phyloP scores from a whole-genome alignment of 305 asterid genomes.

The Euphrasia arctica region DNA sequence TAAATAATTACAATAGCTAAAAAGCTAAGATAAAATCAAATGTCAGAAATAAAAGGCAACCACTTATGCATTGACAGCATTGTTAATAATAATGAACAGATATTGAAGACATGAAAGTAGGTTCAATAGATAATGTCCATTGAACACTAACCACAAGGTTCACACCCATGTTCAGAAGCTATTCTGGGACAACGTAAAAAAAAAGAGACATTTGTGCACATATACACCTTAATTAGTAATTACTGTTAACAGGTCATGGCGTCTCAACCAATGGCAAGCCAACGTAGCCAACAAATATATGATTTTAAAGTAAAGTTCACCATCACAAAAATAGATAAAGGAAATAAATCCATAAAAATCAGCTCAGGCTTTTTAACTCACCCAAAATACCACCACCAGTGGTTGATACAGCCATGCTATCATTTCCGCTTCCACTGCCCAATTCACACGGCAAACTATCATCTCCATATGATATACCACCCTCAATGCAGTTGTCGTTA shows the following conservation, averaged over 20 bases:
- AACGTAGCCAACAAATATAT: neutral
- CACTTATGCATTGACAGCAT: neutral
- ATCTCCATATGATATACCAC: constrained; percentile 86
- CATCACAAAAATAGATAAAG: neutral
- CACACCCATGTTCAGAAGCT: neutral
- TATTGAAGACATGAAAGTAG: no score
- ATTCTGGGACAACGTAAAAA: neutral
- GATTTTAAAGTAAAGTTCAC: constrained; percentile 14
- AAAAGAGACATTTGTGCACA: neutral
- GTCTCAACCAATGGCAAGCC: neutral
- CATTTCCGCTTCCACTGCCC: constrained; percentile 99
- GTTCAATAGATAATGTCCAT: no score
- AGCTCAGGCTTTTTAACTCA: constrained; percentile 35
- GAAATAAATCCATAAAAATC: constrained; percentile 13
- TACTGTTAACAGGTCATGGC: neutral
- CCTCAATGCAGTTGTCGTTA: constrained; percentile 64
- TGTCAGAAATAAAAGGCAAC: constrained; percentile 8
- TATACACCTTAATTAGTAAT: neutral
- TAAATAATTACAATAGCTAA: constrained; percentile 20
- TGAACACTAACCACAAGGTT: no score
- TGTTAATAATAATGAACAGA: neutral
- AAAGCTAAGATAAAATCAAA: constrained; percentile 4
- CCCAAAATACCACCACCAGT: constrained; percentile 97
- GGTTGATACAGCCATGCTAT: constrained; percentile 66
- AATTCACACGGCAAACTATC: constrained; percentile 87